phyloP scores from a whole-genome alignment of 441 rosid species.

The Adansonia rubrostipa region DNA sequence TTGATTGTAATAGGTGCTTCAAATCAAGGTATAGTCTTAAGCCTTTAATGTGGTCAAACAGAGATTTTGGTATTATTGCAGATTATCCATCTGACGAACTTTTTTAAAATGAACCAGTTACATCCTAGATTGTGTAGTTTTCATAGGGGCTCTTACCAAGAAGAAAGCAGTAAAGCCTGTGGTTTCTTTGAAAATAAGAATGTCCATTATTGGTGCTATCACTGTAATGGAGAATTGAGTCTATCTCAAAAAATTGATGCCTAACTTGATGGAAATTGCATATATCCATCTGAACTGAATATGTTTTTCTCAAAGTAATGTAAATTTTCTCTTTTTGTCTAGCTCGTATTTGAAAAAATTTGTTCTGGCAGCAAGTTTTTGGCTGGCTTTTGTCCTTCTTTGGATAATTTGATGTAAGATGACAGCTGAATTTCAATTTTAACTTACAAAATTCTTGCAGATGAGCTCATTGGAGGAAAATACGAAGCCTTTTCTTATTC shows the following conservation, averaged over 20 bases:
- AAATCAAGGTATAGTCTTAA: neutral
- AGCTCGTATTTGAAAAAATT: neutral
- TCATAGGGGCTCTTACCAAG: neutral
- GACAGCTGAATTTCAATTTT: slow-evolving; percentile 22
- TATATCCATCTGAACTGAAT: neutral
- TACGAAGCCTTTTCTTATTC: slow-evolving; percentile 79
- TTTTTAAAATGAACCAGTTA: neutral
- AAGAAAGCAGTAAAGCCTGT: neutral
- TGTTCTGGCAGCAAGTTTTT: neutral
- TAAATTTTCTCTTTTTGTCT: neutral
- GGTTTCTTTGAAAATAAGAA: slow-evolving; percentile 1
- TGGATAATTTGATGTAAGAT: neutral
- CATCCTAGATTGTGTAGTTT: neutral
- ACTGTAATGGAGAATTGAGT: neutral
- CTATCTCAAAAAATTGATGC: neutral
- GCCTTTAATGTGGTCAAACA: neutral
- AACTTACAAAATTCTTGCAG: slow-evolving; percentile 49
- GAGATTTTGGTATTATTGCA: neutral
- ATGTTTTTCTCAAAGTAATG: neutral
- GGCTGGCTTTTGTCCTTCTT: slow-evolving; percentile 15
- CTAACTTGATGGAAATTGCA: neutral
- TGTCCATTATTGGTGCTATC: neutral
- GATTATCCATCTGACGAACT: neutral
- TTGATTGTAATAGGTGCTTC: slow-evolving; percentile 3
- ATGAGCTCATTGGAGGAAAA: slow-evolving; percentile 64